Percentiles rank a stretch among this genome's conserved stretches.
phyloP scores from a whole-genome alignment of 495 filamentous ascomycete genomes.

The Podospora fimiseda region DNA sequence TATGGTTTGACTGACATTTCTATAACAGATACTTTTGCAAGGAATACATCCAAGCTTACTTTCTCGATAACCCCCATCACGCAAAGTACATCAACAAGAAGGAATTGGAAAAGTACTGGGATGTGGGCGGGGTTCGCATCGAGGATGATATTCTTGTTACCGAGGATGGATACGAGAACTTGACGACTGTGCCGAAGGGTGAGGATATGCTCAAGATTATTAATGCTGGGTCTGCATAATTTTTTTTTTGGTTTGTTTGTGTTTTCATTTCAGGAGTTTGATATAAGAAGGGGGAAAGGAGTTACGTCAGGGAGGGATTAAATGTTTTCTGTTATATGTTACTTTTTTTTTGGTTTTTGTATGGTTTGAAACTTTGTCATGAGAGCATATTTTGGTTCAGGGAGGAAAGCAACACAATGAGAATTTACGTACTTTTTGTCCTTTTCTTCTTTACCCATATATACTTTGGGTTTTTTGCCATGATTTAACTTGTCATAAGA shows the following conservation, averaged over 20 bases:
- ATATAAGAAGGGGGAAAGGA: no score
- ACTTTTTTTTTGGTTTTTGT: no score
- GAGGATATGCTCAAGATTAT: slow-evolving; percentile 43
- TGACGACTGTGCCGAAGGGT: slow-evolving; percentile 79
- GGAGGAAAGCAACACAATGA: no score
- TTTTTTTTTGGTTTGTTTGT: neutral
- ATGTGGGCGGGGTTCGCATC: slow-evolving; percentile 81
- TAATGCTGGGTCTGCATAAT: slow-evolving; percentile 2
- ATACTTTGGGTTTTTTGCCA: no score
- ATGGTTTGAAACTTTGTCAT: no score
- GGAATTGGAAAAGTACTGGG: slow-evolving; percentile 63
- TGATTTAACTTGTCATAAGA: no score
- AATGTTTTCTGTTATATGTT: no score
- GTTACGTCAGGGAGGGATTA: no score
- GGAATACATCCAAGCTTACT: slow-evolving; percentile 54
- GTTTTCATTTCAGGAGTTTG: neutral
- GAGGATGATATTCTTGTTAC: slow-evolving; percentile 90
- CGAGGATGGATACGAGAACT: slow-evolving; percentile 66
- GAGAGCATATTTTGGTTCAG: no score
- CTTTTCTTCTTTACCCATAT: no score
- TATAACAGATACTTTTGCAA: slow-evolving; percentile 53
- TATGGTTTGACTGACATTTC: neutral
- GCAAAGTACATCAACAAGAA: slow-evolving; percentile 66
- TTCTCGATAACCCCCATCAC: slow-evolving; percentile 57
- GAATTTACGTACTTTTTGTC: no score